A percentile compares a stretch with the other conserved stretches of the same genome.
phyloP scores from a whole-genome alignment of 1,139 yeast species.

The Blastobotrys capitulatus region DNA sequence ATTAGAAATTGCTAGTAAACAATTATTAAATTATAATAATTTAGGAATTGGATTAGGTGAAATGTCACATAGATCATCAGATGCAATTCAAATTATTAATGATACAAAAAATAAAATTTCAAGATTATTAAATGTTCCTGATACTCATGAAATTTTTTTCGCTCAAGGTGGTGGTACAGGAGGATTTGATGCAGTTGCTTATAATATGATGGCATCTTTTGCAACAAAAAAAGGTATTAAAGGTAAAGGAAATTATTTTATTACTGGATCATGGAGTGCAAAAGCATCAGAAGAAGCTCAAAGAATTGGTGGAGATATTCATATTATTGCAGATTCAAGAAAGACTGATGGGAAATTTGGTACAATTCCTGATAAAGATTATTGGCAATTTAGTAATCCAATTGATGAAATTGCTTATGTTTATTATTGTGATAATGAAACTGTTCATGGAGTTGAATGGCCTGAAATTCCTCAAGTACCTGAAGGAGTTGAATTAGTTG shows the following conservation, averaged over 20 bases:
- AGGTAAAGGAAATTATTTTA: slow-evolving; percentile 81
- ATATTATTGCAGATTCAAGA: slow-evolving; percentile 63
- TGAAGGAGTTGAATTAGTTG: slow-evolving; percentile 68
- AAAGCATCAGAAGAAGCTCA: slow-evolving; percentile 82
- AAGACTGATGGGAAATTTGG: slow-evolving; percentile 52
- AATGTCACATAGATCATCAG: slow-evolving; percentile 87
- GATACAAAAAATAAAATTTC: slow-evolving; percentile 63
- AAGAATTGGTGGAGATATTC: slow-evolving; percentile 67
- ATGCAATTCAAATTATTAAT: slow-evolving; percentile 72
- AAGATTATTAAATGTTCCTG: slow-evolving; percentile 69
- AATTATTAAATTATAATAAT: slow-evolving; percentile 62
- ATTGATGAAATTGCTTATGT: slow-evolving; percentile 64
- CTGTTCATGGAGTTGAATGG: slow-evolving; percentile 92
- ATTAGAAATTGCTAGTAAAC: slow-evolving; percentile 80
- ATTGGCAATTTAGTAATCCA: slow-evolving; percentile 49
- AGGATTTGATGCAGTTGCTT: slow-evolving; percentile 83
- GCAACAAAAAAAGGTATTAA: slow-evolving; percentile 54
- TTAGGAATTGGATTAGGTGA: slow-evolving; percentile 88
- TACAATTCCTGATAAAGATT: slow-evolving; percentile 58
- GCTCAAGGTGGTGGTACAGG: slow-evolving; percentile 98
- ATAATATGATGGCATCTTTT: slow-evolving; percentile 72
- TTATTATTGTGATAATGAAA: slow-evolving; percentile 92
- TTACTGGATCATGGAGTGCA: slow-evolving; percentile 91
- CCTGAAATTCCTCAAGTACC: slow-evolving; percentile 51
- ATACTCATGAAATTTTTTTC: slow-evolving; percentile 88